Evolutionary conservation across 2,329 filamentous ascomycete genomes (phyloP).

Genomic region (Xylariales sp.): DNA sequence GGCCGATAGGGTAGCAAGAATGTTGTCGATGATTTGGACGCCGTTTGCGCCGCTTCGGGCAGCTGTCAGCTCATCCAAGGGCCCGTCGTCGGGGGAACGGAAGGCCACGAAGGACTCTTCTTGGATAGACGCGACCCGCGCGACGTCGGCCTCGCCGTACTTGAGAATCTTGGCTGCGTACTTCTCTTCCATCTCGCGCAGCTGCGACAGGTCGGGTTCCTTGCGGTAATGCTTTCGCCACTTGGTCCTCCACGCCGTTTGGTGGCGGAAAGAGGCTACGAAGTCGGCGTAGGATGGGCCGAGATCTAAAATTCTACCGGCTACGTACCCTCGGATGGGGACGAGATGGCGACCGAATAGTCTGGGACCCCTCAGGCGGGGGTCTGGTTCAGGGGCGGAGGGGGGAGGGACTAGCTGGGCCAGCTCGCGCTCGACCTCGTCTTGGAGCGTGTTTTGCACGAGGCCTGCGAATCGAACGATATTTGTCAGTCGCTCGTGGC

Average conservation of each 20-base stretch:
- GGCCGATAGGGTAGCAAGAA: neutral
- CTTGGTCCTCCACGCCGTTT: constrained; percentile 12
- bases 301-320: constrained; percentile 22
- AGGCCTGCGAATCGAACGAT: constrained; percentile 23
- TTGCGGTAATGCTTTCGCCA: constrained; percentile 25
- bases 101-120: constrained; percentile 21
- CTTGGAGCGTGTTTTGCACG: constrained; percentile 26
- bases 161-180: constrained; percentile 24
- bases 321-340: constrained; percentile 18
- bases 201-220: constrained; percentile 6
- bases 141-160: constrained; percentile 17
- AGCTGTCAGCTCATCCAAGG: constrained; percentile 4
- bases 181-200: constrained; percentile 24
- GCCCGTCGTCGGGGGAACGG: constrained; percentile 1
- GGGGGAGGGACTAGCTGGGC: neutral
- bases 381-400: neutral
- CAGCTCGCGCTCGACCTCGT: constrained; percentile 24
- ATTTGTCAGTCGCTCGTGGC: constrained; percentile 21
- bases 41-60: neutral
- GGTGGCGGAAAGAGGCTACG: constrained; percentile 18
- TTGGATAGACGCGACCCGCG: constrained; percentile 1
- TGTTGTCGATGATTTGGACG: neutral
- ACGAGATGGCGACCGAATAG: constrained; percentile 18
- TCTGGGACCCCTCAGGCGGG: constrained; percentile 8
- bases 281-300: constrained; percentile 27